Evolutionary conservation across 2,329 filamentous ascomycete genomes (phyloP).

Genomic region (Diaporthe citri): DNA sequence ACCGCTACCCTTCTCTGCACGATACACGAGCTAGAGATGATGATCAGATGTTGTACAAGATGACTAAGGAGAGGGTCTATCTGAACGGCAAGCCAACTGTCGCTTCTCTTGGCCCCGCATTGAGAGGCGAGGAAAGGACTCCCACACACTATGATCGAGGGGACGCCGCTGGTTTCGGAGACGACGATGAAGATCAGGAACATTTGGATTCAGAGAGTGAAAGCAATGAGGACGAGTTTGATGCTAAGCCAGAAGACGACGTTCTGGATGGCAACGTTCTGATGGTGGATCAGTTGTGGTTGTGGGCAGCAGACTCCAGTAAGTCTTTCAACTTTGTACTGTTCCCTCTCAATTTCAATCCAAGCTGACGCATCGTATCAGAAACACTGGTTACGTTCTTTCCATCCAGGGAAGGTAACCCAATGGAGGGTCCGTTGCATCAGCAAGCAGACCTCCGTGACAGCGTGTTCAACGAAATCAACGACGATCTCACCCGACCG

Average conservation of each 20-base stretch:
- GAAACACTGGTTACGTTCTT: slow-evolving; percentile 65
- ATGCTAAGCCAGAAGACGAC: slow-evolving; percentile 47
- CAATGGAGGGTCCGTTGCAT: slow-evolving; percentile 63
- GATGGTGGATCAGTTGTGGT: slow-evolving; percentile 74
- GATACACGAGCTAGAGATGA: slow-evolving; percentile 70
- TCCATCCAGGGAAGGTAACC: slow-evolving; percentile 62
- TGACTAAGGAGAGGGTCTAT: slow-evolving; percentile 59
- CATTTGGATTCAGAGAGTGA: slow-evolving; percentile 12
- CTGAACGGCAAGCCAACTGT: background rate
- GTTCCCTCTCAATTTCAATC: too few relatives aligned
- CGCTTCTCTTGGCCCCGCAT: background rate
- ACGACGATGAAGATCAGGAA: slow-evolving; percentile 17
- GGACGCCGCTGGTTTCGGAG: background rate
- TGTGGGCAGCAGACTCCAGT: slow-evolving; percentile 65
- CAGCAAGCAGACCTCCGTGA: slow-evolving; percentile 70
- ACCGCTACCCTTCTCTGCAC: slow-evolving; percentile 68
- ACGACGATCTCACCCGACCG: slow-evolving; percentile 68
- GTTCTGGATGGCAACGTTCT: slow-evolving; percentile 62
- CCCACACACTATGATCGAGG: background rate
- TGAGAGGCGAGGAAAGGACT: background rate
- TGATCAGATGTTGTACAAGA: slow-evolving; percentile 74
- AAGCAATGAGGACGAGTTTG: slow-evolving; percentile 14
- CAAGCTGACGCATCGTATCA: slow-evolving; percentile 41
- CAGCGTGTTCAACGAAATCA: slow-evolving; percentile 74
- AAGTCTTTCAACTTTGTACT: slow-evolving; percentile 39